Percentiles rank a stretch among this genome's conserved stretches.
These are phyloP conservation scores for Daldinia vernicosa DNA, from an alignment of 495 filamentous ascomycete species.

Conservation along the genomic window DNA sequence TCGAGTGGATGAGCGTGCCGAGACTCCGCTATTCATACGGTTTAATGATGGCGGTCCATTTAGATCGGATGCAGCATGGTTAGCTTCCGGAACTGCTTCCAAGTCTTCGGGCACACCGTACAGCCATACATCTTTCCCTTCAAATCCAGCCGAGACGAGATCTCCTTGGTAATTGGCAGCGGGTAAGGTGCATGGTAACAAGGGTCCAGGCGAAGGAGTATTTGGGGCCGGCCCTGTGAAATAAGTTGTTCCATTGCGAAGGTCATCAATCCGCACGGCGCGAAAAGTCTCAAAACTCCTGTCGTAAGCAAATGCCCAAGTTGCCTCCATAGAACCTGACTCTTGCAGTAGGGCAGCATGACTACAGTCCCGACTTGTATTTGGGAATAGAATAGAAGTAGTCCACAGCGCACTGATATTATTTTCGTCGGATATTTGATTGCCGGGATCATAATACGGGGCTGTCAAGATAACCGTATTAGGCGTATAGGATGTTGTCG, in stretches of 20 bases:
- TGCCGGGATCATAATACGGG: slow-evolving; percentile 75
- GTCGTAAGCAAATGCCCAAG: slow-evolving; percentile 84
- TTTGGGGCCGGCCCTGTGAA: slow-evolving; percentile 75
- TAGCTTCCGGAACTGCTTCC: slow-evolving; percentile 60
- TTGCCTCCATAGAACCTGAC: slow-evolving; percentile 74
- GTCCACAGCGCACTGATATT: slow-evolving; percentile 84
- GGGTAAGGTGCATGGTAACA: slow-evolving; percentile 73
- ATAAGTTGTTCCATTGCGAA: slow-evolving; percentile 79
- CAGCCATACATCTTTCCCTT: slow-evolving; percentile 76
- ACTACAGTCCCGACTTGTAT: slow-evolving; percentile 76
- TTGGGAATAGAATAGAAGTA: slow-evolving; percentile 86
- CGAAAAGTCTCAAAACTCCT: slow-evolving; percentile 78
- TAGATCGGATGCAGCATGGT: slow-evolving; percentile 43
- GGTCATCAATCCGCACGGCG: slow-evolving; percentile 76
- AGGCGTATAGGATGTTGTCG: slow-evolving; percentile 66
- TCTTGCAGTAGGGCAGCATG: slow-evolving; percentile 78
- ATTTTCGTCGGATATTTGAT: slow-evolving; percentile 64
- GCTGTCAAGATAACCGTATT: slow-evolving; percentile 82
- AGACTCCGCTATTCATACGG: slow-evolving; percentile 54
- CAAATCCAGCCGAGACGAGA: slow-evolving; percentile 78
- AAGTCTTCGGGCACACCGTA: slow-evolving; percentile 82
- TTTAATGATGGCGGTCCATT: slow-evolving; percentile 42
- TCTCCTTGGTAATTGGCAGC: slow-evolving; percentile 73
- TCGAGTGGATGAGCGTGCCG: slow-evolving; percentile 47
- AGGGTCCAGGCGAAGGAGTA: slow-evolving; percentile 51